A percentile compares a stretch with the other conserved stretches of the same genome.
These are phyloP conservation scores for Diaporthe helianthi DNA, from an alignment of 2,329 filamentous ascomycete genomes.

Conservation along the genomic window DNA sequence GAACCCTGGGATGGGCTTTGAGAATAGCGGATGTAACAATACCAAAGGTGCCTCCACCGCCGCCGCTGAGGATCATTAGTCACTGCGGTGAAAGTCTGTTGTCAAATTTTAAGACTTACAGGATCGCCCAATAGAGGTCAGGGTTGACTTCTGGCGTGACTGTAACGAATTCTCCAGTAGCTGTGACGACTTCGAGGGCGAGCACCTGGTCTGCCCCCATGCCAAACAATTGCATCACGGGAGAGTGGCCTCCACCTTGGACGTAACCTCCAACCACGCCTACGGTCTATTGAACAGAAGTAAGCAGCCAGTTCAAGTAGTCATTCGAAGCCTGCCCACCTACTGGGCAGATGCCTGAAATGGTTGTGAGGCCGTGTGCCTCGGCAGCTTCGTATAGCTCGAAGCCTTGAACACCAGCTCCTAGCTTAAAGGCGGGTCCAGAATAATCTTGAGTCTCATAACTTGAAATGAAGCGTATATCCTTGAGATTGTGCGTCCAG, in stretches of 20 bases:
- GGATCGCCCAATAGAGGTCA: slow-evolving; percentile 58
- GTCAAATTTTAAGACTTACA: slow-evolving; percentile 20
- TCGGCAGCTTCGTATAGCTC: slow-evolving; percentile 21
- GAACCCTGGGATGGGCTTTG: slow-evolving; percentile 38
- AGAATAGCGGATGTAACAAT: slow-evolving; percentile 43
- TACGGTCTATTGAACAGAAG: slow-evolving; percentile 20
- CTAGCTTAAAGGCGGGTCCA: slow-evolving; percentile 55
- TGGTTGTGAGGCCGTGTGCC: slow-evolving; percentile 4
- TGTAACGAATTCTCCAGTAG: slow-evolving; percentile 50
- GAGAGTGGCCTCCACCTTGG: slow-evolving; percentile 24
- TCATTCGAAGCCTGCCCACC: accelerated
- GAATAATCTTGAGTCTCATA: slow-evolving; percentile 41
- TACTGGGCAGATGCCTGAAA: slow-evolving; percentile 29
- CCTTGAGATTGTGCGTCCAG: slow-evolving; percentile 48
- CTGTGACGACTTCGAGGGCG: slow-evolving; percentile 53
- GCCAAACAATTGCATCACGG: slow-evolving; percentile 1
- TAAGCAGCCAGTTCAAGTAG: not conserved
- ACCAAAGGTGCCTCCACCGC: slow-evolving; percentile 47
- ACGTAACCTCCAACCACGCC: slow-evolving; percentile 16
- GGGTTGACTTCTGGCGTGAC: slow-evolving; percentile 48
- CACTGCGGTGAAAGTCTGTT: too few relatives aligned
- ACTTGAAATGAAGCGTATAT: slow-evolving; percentile 41
- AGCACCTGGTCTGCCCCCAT: slow-evolving; percentile 21
- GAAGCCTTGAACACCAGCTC: slow-evolving; percentile 25
- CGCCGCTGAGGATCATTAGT: slow-evolving; percentile 49